Conservation (phyloP, 139 green algal species). For the Parachlorella kessleri region DNA sequence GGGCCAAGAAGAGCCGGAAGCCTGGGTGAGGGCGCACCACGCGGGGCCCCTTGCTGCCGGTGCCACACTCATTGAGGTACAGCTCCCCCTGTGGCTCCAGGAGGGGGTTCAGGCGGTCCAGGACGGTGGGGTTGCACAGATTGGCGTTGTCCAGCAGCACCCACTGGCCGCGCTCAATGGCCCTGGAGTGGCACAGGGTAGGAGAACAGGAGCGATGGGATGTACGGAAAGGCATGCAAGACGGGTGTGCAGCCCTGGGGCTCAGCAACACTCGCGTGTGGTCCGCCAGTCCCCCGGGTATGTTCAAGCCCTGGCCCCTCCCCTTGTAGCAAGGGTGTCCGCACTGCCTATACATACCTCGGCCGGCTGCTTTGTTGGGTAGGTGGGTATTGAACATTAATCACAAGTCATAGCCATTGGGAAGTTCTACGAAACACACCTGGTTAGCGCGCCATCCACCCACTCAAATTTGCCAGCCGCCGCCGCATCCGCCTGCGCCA, state of each 20-base stretch:
- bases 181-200: slow-evolving; percentile 9
- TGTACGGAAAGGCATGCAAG: no score
- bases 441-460: slow-evolving; percentile 93
- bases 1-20: slow-evolving; percentile 94
- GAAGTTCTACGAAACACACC: no score
- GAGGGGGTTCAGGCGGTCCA: slow-evolving; percentile 97
- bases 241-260: no score
- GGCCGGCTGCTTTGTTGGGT: no score
- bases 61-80: slow-evolving; percentile 88
- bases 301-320: no score
- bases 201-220: no score
- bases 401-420: no score
- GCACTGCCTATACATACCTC: no score
- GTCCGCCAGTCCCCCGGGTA: no score
- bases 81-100: slow-evolving; percentile 85
- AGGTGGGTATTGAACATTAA: no score
- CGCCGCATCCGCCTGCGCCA: slow-evolving; percentile 29
- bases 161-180: slow-evolving; percentile 44
- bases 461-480: slow-evolving; percentile 93
- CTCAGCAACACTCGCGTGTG: no score
- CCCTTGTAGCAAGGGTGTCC: no score
- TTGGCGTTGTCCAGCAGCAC: slow-evolving; percentile 98
- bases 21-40: slow-evolving; percentile 84
- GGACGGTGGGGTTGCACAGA: slow-evolving; percentile 93
- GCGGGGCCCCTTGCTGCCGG: slow-evolving; percentile 50